Conservation (phyloP, 2,329 filamentous ascomycete species). For the Gaeumannomyces sp. region DNA sequence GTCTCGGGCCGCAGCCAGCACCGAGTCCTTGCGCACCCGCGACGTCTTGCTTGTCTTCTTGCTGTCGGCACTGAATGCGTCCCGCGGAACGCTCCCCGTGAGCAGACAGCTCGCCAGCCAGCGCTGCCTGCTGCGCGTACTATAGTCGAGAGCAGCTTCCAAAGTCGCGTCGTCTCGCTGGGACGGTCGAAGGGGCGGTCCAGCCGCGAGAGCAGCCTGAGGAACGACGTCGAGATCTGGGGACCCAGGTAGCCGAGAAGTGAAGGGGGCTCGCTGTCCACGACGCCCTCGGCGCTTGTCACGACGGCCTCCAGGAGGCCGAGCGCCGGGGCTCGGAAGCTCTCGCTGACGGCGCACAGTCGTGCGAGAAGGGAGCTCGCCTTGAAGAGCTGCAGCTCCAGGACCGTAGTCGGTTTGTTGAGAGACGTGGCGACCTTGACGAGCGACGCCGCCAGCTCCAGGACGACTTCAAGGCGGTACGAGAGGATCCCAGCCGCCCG, state of each 20-base stretch:
- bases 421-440: slow-evolving; percentile 64
- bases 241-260: slow-evolving; percentile 85
- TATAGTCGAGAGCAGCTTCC: slow-evolving; percentile 80
- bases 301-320: slow-evolving; percentile 69
- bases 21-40: slow-evolving; percentile 49
- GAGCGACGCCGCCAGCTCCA: slow-evolving; percentile 62
- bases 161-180: slow-evolving; percentile 62
- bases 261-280: slow-evolving; percentile 73
- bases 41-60: slow-evolving; percentile 47
- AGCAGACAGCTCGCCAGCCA: slow-evolving; percentile 94
- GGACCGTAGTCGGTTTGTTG: slow-evolving; percentile 54
- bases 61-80: slow-evolving; percentile 51
- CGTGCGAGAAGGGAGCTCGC: slow-evolving; percentile 70
- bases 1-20: slow-evolving; percentile 69
- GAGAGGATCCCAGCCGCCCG: slow-evolving; percentile 49
- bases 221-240: slow-evolving; percentile 75
- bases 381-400: slow-evolving; percentile 78
- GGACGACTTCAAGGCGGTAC: slow-evolving; percentile 55
- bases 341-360: slow-evolving; percentile 63
- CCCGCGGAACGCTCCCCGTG: slow-evolving; percentile 77
- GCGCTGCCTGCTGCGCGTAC: slow-evolving; percentile 86
- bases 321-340: slow-evolving; percentile 60
- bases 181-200: slow-evolving; percentile 67
- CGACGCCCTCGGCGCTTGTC: slow-evolving; percentile 56
- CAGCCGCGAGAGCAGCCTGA: slow-evolving; percentile 69